Evolutionary conservation across 1,284 basidiomycete genomes (phyloP).

Genomic region (Rhizoctonia solani): DNA sequence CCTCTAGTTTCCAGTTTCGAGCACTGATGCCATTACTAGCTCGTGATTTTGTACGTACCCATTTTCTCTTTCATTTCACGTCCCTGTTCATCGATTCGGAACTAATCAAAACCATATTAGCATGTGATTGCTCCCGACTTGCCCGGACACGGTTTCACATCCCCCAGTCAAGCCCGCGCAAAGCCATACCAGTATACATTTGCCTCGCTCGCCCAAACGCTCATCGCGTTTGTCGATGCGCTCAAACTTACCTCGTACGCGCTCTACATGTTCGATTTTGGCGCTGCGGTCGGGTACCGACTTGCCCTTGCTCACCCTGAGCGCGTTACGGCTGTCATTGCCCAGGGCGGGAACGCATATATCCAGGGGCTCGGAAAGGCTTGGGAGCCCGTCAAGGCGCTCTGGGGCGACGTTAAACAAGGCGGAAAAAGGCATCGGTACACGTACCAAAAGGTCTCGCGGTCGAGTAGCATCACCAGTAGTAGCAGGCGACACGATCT

Average conservation of each 20-base stretch:
- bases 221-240: conserved; percentile 51
- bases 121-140: conserved; percentile 56
- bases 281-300: conserved; percentile 50
- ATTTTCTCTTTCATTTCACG: too few relatives aligned
- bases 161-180: conserved; percentile 41
- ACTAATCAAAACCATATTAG: too few relatives aligned
- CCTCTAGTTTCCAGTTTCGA: conserved; percentile 55
- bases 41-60: conserved; percentile 38
- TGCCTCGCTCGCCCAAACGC: conserved; percentile 48
- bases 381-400: conserved; percentile 48
- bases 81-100: too few relatives aligned
- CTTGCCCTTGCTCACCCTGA: conserved; percentile 53
- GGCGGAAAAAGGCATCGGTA: conserved; percentile 23
- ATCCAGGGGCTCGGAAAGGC: conserved; percentile 50
- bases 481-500: too few relatives aligned
- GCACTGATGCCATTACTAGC: conserved; percentile 53
- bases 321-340: conserved; percentile 51
- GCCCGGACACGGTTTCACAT: conserved; percentile 56
- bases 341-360: conserved; percentile 58
- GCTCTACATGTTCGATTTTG: conserved; percentile 58
- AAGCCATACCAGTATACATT: conserved; percentile 53
- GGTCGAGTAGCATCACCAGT: too few relatives aligned
- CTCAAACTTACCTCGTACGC: conserved; percentile 49
- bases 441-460: conserved; percentile 27
- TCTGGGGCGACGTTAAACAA: conserved; percentile 45